Conservation (phyloP, 2,329 filamentous ascomycete species). For the Dendryphion nanum region DNA sequence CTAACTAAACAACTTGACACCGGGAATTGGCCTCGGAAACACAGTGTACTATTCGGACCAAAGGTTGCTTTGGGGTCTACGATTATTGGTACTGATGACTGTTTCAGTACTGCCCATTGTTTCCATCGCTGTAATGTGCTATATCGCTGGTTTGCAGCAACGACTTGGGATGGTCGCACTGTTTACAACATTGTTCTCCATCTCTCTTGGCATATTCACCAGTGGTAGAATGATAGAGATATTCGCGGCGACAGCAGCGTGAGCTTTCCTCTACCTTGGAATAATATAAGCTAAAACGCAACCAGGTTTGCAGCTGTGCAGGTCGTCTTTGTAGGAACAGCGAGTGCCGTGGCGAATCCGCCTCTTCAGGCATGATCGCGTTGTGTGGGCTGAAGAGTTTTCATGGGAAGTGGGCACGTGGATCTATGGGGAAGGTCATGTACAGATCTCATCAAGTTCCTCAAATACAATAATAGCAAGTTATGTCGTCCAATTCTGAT, state of each 20-base stretch:
- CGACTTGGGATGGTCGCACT: constrained; percentile 3
- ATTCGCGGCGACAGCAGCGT: constrained; percentile 7
- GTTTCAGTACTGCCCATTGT: constrained; percentile 3
- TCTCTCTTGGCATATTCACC: constrained; percentile 1
- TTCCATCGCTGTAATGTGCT: constrained; percentile 5
- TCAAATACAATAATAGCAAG: too few species aligned
- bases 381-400: too few species aligned
- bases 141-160: background rate
- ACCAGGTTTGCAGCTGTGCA: constrained; percentile 5
- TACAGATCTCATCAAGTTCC: too few species aligned
- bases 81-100: background rate
- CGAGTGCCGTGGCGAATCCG: background rate
- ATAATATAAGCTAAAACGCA: background rate
- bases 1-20: background rate
- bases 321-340: constrained; percentile 6
- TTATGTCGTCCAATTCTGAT: too few species aligned
- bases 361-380: too few species aligned
- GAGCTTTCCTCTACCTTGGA: background rate
- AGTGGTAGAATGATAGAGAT: constrained; percentile 4
- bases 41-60: constrained; percentile 1
- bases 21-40: background rate
- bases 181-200: constrained; percentile 4
- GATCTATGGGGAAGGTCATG: too few species aligned
- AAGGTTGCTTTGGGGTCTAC: background rate
- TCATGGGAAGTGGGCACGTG: too few species aligned